A percentile compares a stretch with the other conserved stretches of the same genome.
Evolutionary conservation across 441 rosid species (phyloP).

Genomic region (Croton setiger): DNA sequence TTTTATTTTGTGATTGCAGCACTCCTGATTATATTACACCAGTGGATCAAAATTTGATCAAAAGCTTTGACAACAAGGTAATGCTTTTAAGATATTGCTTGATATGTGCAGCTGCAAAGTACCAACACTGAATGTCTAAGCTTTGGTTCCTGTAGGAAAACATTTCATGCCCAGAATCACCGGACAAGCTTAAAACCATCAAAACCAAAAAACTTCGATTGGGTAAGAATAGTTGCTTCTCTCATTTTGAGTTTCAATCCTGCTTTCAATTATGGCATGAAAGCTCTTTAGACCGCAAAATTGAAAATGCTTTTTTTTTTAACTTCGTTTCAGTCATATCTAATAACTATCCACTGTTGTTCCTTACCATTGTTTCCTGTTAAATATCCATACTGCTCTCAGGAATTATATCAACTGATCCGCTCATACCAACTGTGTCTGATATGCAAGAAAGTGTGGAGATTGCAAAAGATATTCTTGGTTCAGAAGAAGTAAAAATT

Average conservation of each 20-base stretch:
- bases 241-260: background rate
- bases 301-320: background rate
- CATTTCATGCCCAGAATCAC: slow-evolving; percentile 77
- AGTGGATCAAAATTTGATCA: slow-evolving; percentile 59
- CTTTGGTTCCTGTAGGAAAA: slow-evolving; percentile 45
- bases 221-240: slow-evolving; percentile 37
- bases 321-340: background rate
- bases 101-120: background rate
- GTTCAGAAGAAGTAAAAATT: slow-evolving; percentile 36
- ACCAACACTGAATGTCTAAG: background rate
- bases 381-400: slow-evolving; percentile 17
- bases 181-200: slow-evolving; percentile 59
- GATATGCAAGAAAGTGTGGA: slow-evolving; percentile 41
- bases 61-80: slow-evolving; percentile 62
- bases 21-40: slow-evolving; percentile 96
- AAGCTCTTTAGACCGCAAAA: background rate
- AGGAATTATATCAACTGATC: slow-evolving; percentile 36
- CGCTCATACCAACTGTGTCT: slow-evolving; percentile 41
- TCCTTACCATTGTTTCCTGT: slow-evolving; percentile 4
- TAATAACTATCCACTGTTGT: background rate
- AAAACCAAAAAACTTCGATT: slow-evolving; percentile 50
- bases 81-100: slow-evolving; percentile 1
- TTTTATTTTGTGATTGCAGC: slow-evolving; percentile 37
- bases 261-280: background rate
- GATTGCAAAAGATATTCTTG: slow-evolving; percentile 41